Base-by-base conservation (phyloP, 2,329 filamentous ascomycete species). In the Fusarium tricinctum region DNA sequence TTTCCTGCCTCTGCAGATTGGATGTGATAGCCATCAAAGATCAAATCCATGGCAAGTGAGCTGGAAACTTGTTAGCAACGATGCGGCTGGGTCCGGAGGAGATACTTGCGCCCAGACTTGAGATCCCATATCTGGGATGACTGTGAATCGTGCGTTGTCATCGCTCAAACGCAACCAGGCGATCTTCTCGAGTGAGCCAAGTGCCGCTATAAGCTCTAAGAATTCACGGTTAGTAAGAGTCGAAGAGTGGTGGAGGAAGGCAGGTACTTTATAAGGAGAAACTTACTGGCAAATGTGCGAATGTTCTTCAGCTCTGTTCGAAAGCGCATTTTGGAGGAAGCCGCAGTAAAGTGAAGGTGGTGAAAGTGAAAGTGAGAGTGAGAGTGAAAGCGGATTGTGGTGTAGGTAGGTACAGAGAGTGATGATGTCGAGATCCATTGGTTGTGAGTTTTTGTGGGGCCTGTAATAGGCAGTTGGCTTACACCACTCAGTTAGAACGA, bases 81-180 rank as follows among this genome's bases (percentile, higher is more conserved):
- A n/a, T n/a, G 22, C 30, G 8, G 14, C 28, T 23, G 42, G 14
- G 22, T 33, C 17, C 15, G n/a, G 57, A 28, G 23, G 22, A 43
- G 38, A 32, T 13, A 68, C 90, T 77, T 85, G 94, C 85, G 94
- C 93, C 96, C 96, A 99, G 55, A 98, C 95, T 84, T 98, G 95
- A 10, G 93, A 97, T 63, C 96, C 95, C 75, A 92, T 91, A 77
- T 97, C 94, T 1, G 96, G 94, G 66, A 98, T 95, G 74, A 98
- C 92, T 63, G 96, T 98, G 81, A 99, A 97, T 72, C 94, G 94
- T 58, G 95, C 90, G 56, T 91, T 90, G 61, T 94, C 90, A 81
- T 97, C 89, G 81, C 95, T 93, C 33, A 99, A 88, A 70, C 94
- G 92, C 68, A 97, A 86, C 94, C 94, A 97, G 45, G 92, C 93